These are phyloP conservation scores for Ceratobasidium theobromae DNA, from an alignment of 1,284 basidiomycete genomes.

Conservation along the genomic window DNA sequence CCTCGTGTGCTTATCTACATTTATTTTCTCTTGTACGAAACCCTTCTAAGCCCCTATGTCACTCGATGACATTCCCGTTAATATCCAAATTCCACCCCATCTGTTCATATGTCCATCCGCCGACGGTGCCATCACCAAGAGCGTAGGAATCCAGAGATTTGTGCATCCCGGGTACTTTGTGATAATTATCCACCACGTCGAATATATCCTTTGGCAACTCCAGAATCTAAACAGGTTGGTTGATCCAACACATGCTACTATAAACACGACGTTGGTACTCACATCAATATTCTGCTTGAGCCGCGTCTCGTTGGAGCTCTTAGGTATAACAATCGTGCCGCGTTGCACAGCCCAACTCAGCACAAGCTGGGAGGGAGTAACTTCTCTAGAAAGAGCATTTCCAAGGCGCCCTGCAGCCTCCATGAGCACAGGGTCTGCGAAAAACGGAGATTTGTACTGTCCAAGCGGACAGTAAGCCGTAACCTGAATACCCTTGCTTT, in stretches of 20 bases:
- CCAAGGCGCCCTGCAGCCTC: slow-evolving; percentile 47
- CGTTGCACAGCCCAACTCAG: slow-evolving; percentile 55
- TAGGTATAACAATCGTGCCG: slow-evolving; percentile 51
- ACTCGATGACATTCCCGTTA: slow-evolving; percentile 44
- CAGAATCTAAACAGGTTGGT: slow-evolving; percentile 42
- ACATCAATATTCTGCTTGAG: slow-evolving; percentile 54
- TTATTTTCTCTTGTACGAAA: background rate
- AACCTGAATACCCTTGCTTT: slow-evolving; percentile 58
- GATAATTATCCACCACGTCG: slow-evolving; percentile 46
- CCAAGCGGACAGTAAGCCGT: slow-evolving; percentile 72
- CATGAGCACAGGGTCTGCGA: slow-evolving; percentile 48
- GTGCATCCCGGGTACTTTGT: slow-evolving; percentile 52
- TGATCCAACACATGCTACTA: background rate
- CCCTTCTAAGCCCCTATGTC: background rate
- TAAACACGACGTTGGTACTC: background rate
- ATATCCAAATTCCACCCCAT: slow-evolving; percentile 53
- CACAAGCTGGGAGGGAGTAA: slow-evolving; percentile 54
- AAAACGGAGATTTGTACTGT: slow-evolving; percentile 46
- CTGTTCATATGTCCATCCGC: slow-evolving; percentile 55
- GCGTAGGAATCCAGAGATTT: slow-evolving; percentile 47
- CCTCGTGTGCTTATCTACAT: too few species aligned
- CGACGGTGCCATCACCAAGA: slow-evolving; percentile 41
- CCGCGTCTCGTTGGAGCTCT: slow-evolving; percentile 52
- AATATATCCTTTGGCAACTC: slow-evolving; percentile 48
- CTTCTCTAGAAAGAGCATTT: slow-evolving; percentile 44